Evolutionary conservation across 352 stramenopile species (phyloP).

Genomic region (Pythium pyrilobum): DNA sequence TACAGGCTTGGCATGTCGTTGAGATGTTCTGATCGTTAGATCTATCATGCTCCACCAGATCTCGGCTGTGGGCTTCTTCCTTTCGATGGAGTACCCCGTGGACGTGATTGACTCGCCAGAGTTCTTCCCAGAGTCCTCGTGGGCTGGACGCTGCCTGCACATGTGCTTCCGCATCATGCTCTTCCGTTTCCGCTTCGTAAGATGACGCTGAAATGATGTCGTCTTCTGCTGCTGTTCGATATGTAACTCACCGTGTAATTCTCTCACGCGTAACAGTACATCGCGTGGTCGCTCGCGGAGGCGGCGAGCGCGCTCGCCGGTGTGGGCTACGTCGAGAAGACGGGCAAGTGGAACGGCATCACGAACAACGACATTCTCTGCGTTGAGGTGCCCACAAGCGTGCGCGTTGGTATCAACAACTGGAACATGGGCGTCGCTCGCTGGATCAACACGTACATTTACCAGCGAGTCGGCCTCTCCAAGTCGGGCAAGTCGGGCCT

Average conservation of each 20-base stretch:
- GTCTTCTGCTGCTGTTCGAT: no score
- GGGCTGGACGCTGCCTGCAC: conserved; percentile 51
- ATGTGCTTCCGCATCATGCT: conserved; percentile 77
- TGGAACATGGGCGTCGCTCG: conserved; percentile 85
- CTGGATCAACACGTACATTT: conserved; percentile 89
- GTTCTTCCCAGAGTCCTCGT: conserved; percentile 59
- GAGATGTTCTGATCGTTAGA: no score
- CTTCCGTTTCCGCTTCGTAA: conserved; percentile 82
- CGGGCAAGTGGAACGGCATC: conserved; percentile 82
- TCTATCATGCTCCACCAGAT: conserved; percentile 32
- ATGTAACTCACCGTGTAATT: no score
- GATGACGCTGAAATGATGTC: conserved; percentile 18
- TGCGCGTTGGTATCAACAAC: conserved; percentile 85
- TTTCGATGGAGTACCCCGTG: conserved; percentile 72
- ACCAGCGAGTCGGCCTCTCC: conserved; percentile 75
- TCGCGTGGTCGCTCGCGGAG: conserved; percentile 84
- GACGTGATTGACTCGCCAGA: conserved; percentile 72
- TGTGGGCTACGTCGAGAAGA: conserved; percentile 72
- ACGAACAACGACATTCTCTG: conserved; percentile 84
- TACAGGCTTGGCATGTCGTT: neutral
- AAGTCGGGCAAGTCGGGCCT: conserved; percentile 72
- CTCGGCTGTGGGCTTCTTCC: conserved; percentile 62
- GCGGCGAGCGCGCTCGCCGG: conserved; percentile 64
- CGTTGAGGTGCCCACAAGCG: conserved; percentile 81
- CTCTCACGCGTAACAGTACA: conserved; percentile 65